These are phyloP conservation scores for Macrolepiota albuminosa DNA, from an alignment of 768 basidiomycete species.

Conservation along the genomic window DNA sequence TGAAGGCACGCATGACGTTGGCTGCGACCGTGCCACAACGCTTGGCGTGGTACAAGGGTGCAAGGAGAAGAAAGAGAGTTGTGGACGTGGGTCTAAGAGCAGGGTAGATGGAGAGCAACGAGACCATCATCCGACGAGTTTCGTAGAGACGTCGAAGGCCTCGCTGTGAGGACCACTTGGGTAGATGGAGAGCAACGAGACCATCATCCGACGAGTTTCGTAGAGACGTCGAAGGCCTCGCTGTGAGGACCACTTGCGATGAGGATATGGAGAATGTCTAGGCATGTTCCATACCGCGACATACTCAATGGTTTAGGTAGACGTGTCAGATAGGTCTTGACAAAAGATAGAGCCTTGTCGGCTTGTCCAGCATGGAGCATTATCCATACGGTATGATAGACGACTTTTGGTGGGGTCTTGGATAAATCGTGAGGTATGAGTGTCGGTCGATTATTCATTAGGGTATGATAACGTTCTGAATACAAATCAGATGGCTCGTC, in stretches of 20 bases:
- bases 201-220: conserved; percentile 38
- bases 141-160: conserved; percentile 42
- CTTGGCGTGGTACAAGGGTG: conserved; percentile 41
- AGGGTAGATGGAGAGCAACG: conserved; percentile 42
- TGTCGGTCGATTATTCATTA: conserved; percentile 39
- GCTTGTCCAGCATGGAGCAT: conserved; percentile 39
- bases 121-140: conserved; percentile 37
- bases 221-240: conserved; percentile 40
- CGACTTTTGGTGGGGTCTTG: conserved; percentile 34
- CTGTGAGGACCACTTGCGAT: conserved; percentile 29
- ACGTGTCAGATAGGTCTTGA: conserved; percentile 42
- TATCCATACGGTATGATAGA: conserved; percentile 40
- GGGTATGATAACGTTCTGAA: conserved; percentile 27
- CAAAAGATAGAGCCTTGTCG: conserved; percentile 37
- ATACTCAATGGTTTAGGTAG: conserved; percentile 40
- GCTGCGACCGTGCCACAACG: conserved; percentile 53
- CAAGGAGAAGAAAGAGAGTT: conserved; percentile 57
- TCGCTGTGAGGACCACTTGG: conserved; percentile 25
- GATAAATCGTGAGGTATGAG: conserved; percentile 28
- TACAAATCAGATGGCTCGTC: conserved; percentile 5
- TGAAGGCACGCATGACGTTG: conserved; percentile 39
- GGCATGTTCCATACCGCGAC: conserved; percentile 29
- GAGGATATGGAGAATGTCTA: conserved; percentile 54
- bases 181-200: conserved; percentile 40
- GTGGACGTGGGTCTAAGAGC: conserved; percentile 50